Evolutionary conservation across 2,329 filamentous ascomycete species (phyloP).

Genomic region (Claviceps humidiphila): DNA sequence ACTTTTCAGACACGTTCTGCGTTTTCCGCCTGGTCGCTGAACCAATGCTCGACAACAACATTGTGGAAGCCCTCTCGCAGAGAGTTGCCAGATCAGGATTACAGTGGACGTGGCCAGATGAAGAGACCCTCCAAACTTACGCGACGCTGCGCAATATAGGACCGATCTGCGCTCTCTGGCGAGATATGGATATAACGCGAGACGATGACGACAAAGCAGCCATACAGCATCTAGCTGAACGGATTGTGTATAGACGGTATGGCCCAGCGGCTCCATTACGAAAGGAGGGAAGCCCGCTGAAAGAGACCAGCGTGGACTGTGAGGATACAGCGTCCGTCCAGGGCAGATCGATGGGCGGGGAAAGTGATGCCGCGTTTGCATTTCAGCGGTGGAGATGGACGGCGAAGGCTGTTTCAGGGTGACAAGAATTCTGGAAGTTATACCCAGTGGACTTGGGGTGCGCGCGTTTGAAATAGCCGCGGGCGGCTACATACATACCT

Average conservation of each 20-base stretch:
- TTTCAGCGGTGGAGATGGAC: background rate
- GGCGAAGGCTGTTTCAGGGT: background rate
- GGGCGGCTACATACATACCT: too few species aligned
- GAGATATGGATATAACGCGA: conserved; percentile 13
- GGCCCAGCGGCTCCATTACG: background rate
- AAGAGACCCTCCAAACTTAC: conserved; percentile 22
- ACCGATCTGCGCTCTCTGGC: conserved; percentile 13
- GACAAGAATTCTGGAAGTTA: background rate
- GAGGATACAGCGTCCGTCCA: background rate
- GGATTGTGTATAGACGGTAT: background rate
- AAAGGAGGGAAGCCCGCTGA: background rate
- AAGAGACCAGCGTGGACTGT: background rate
- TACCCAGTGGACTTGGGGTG: background rate
- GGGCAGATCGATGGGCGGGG: background rate
- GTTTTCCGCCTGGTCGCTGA: conserved; percentile 36
- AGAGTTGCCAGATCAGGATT: conserved; percentile 13
- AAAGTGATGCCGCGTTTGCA: background rate
- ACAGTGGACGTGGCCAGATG: conserved; percentile 26
- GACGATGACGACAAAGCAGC: background rate
- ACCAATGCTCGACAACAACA: conserved; percentile 23
- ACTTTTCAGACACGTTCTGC: conserved; percentile 27
- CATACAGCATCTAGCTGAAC: background rate
- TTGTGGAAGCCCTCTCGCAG: conserved; percentile 18
- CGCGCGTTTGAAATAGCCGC: background rate
- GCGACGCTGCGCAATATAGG: conserved; percentile 14